Conservation (phyloP, 495 filamentous ascomycete species). For the Oleoguttula mirabilis region DNA sequence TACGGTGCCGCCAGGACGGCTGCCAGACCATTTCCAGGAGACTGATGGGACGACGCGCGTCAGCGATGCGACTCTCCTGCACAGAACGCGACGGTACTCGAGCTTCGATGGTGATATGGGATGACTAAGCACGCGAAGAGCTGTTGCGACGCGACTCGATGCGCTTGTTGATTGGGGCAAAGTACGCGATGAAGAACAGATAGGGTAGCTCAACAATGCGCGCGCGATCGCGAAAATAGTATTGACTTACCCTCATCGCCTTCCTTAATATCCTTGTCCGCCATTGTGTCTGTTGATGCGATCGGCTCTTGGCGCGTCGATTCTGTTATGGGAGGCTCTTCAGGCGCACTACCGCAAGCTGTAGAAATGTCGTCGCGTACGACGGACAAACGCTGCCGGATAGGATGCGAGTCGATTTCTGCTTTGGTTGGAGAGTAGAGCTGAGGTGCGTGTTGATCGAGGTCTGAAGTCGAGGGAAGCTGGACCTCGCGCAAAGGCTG, state of each 20-base stretch:
- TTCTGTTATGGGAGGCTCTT: too few species aligned
- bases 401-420: constrained; percentile 10
- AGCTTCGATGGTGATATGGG: not conserved
- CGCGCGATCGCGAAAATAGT: not conserved
- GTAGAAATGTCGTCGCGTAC: not conserved
- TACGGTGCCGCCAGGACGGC: constrained; percentile 42
- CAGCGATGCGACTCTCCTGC: not conserved
- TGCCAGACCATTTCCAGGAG: constrained; percentile 46
- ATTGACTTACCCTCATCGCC: constrained; percentile 35
- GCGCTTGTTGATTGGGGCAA: not conserved
- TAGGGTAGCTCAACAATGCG: not conserved
- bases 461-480: not conserved
- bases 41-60: constrained; percentile 30
- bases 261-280: constrained; percentile 30
- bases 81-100: not conserved
- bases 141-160: not conserved
- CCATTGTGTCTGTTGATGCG: constrained; percentile 21
- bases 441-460: constrained; percentile 2
- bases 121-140: not conserved
- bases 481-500: not conserved
- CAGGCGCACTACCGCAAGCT: constrained; percentile 1
- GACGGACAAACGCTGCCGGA: constrained; percentile 1
- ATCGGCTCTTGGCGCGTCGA: constrained; percentile 3
- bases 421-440: constrained; percentile 5
- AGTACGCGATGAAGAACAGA: not conserved